Evolutionary conservation across 2,329 filamentous ascomycete genomes (phyloP).

Genomic region (Hypoxylon sp.): DNA sequence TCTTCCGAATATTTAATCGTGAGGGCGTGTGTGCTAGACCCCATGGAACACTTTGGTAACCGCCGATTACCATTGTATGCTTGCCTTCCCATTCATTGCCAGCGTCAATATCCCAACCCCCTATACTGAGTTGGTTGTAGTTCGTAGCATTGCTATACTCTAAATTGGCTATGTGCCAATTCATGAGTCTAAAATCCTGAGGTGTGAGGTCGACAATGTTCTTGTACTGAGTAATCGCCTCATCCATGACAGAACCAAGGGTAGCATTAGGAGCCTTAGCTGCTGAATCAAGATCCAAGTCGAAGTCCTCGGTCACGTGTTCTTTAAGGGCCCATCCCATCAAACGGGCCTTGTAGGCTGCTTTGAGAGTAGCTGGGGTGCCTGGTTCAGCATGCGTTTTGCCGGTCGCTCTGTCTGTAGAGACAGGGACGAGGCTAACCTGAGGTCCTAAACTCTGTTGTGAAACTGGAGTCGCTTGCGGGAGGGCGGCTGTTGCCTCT

Average conservation of each 20-base stretch:
- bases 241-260: conserved; percentile 90
- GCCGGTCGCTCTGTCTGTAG: conserved; percentile 78
- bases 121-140: conserved; percentile 86
- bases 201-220: conserved; percentile 84
- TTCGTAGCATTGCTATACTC: conserved; percentile 97
- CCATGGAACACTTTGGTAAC: conserved; percentile 93
- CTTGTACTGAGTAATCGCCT: conserved; percentile 90
- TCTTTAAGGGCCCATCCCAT: conserved; percentile 87
- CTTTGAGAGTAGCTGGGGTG: conserved; percentile 77
- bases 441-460: conserved; percentile 68
- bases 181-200: conserved; percentile 90
- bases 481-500: conserved; percentile 75
- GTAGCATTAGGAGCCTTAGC: conserved; percentile 78
- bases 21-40: conserved; percentile 84
- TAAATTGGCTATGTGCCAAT: conserved; percentile 98
- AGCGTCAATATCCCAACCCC: conserved; percentile 96
- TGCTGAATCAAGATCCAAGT: conserved; percentile 78
- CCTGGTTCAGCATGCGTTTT: conserved; percentile 80
- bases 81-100: conserved; percentile 97
- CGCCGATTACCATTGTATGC: conserved; percentile 93
- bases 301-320: conserved; percentile 73
- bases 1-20: conserved; percentile 82
- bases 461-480: conserved; percentile 66
- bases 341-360: conserved; percentile 80
- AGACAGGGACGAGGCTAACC: conserved; percentile 73